These are phyloP conservation scores for Avena sativa DNA, from an alignment of 176 grass and related monocot species.

Conservation along the genomic window DNA sequence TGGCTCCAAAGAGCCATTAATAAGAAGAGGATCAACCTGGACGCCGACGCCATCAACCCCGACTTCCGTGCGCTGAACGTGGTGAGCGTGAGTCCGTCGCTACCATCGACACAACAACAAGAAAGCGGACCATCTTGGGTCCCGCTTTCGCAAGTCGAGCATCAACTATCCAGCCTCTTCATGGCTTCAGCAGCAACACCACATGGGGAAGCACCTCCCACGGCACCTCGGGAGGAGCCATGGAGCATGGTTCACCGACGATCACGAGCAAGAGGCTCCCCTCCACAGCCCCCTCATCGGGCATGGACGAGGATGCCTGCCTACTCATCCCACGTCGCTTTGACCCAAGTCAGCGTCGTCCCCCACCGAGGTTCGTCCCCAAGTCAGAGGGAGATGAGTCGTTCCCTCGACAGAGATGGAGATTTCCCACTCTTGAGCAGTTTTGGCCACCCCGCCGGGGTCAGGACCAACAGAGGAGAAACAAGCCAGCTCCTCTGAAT, in stretches of 20 bases:
- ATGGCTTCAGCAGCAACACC: no score
- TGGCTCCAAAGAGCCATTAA: no score
- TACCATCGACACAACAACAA: no score
- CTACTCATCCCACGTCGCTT: rapidly evolving
- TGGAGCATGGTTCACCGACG: not conserved
- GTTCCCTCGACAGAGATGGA: not conserved
- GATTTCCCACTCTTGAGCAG: not conserved
- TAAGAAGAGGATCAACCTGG: no score
- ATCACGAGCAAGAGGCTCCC: rapidly evolving
- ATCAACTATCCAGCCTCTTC: no score
- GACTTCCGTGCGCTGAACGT: no score
- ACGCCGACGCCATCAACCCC: no score
- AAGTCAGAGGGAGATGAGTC: not conserved
- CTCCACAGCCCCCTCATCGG: rapidly evolving
- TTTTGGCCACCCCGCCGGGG: not conserved
- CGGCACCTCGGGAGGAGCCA: not conserved
- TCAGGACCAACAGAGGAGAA: not conserved
- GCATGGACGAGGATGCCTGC: rapidly evolving
- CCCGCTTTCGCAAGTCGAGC: no score
- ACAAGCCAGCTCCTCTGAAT: not conserved
- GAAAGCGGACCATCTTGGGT: no score
- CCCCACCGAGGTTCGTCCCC: not conserved
- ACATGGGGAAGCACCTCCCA: no score
- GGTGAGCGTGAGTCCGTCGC: no score
- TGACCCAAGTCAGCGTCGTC: not conserved